Evolutionary conservation across 176 grass and related monocot species (phyloP).

Genomic region (Hsuehochloa calcarea): DNA sequence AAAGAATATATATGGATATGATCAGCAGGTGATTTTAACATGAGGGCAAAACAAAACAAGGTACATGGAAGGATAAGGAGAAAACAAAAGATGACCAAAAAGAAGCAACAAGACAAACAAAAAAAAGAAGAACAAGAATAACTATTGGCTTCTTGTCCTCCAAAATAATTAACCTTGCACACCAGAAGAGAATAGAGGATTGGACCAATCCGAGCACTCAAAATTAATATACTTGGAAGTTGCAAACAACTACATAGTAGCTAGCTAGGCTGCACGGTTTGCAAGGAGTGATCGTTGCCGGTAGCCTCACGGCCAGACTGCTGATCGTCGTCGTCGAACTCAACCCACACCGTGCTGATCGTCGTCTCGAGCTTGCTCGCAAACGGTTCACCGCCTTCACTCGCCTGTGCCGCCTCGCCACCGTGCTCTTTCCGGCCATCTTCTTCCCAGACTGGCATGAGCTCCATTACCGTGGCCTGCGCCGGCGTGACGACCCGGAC

Average conservation of each 20-base stretch:
- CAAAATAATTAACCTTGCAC: conserved; percentile 41
- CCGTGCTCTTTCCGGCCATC: background rate
- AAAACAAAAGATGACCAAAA: background rate
- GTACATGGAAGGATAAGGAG: background rate
- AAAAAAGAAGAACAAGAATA: background rate
- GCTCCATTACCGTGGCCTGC: conserved; percentile 41
- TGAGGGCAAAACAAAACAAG: background rate
- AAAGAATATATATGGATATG: background rate
- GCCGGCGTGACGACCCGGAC: conserved; percentile 61
- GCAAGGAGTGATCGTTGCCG: background rate
- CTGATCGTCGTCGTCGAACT: conserved; percentile 53
- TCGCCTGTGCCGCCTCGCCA: background rate
- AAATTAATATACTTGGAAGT: conserved; percentile 35
- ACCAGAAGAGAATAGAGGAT: conserved; percentile 28
- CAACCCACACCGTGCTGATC: conserved; percentile 89
- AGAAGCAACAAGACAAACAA: background rate
- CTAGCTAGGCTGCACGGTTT: conserved; percentile 18
- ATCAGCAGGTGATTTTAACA: background rate
- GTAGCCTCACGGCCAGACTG: background rate
- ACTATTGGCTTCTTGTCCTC: conserved; percentile 33
- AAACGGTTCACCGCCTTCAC: background rate
- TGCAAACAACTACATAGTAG: conserved; percentile 30
- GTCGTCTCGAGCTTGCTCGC: conserved; percentile 68
- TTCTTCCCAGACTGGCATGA: background rate
- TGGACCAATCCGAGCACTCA: conserved; percentile 31